Conservation (phyloP, 108 stramenopile species). For the Discostella stelligeroides region DNA sequence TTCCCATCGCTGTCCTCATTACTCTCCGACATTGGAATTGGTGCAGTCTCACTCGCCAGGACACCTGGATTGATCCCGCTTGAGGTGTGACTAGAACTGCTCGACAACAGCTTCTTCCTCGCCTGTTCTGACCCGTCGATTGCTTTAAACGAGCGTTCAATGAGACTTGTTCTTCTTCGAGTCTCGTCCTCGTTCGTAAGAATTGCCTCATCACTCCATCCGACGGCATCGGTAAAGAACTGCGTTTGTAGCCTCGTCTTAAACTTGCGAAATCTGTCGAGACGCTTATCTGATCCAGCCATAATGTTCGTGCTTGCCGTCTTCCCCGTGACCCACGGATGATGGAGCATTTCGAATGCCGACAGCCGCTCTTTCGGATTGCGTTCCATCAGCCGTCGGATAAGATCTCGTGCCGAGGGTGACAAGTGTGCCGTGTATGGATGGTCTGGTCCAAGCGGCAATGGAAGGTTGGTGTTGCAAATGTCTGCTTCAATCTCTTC, state of each 20-base stretch:
- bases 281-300: constrained; percentile 60
- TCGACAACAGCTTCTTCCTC: constrained; percentile 13
- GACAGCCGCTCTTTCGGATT: constrained; percentile 69
- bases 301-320: constrained; percentile 77
- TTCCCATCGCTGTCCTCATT: constrained; percentile 45
- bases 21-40: constrained; percentile 5
- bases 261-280: constrained; percentile 62
- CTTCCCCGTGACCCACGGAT: constrained; percentile 89
- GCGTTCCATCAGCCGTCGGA: constrained; percentile 68
- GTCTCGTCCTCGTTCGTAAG: constrained; percentile 28
- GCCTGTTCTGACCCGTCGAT: constrained; percentile 53
- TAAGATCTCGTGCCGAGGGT: constrained; percentile 72
- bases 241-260: constrained; percentile 70
- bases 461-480: constrained; percentile 40
- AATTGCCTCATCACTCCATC: constrained; percentile 56
- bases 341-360: constrained; percentile 84
- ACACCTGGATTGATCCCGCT: background rate
- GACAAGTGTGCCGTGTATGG: constrained; percentile 64
- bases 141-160: constrained; percentile 72
- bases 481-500: constrained; percentile 72
- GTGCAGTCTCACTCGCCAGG: constrained; percentile 23
- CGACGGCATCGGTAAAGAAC: constrained; percentile 69
- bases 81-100: background rate
- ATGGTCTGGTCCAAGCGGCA: constrained; percentile 48
- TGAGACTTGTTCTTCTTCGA: constrained; percentile 63